Evolutionary conservation across 805 yeast genomes (phyloP), one percentile per base, ranked within the genome.

Genomic region (Hanseniaspora nectarophila): DNA sequence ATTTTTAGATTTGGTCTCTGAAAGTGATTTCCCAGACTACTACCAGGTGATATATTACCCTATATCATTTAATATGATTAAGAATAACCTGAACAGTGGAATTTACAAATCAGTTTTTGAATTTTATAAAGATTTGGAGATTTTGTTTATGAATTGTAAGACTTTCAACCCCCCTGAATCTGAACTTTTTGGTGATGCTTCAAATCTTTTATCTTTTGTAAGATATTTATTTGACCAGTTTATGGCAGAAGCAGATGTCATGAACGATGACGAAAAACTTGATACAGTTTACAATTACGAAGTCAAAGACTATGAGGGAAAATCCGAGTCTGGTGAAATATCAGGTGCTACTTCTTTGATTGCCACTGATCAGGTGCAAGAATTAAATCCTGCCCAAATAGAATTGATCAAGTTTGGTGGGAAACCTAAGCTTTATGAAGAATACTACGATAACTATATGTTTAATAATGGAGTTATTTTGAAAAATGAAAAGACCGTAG

Each of bases 61-160:
- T 13, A 83, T 86, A 64, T 77, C 95, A 1, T 75, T 90, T 59
- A 73, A 72, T 48, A 71, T 76, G 31, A 76, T 90, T 10, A 68
- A 73, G 55, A 67, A 67, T 20, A 74, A 75, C 45, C 61, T 88
- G 40, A 75, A 75, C 16, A 66, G 65, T 16, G 77, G 78, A 23
- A 72, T 75, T 29, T 76, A 77, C 54, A 70, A 72, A 3, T 73
- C 75, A 37, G 72, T 86, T 54, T 76, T 74, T 34, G 77, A 73
- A 45, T 84, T 87, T 60, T 67, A 74, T 53, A 73, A 71, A 20
- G 82, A 81, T 48, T 70, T 82, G 6, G 67, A 70, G 28, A 68
- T 81, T 49, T 80, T 90, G 13, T 88, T 89, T 68, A 61, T 71
- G 43, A 92, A 92, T 66, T 95, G 97, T 1, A 78, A 79, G 61